Evolutionary conservation across 331 rosid genomes (phyloP), one percentile per base, ranked within the genome.

Genomic region (Cydonia oblonga): DNA sequence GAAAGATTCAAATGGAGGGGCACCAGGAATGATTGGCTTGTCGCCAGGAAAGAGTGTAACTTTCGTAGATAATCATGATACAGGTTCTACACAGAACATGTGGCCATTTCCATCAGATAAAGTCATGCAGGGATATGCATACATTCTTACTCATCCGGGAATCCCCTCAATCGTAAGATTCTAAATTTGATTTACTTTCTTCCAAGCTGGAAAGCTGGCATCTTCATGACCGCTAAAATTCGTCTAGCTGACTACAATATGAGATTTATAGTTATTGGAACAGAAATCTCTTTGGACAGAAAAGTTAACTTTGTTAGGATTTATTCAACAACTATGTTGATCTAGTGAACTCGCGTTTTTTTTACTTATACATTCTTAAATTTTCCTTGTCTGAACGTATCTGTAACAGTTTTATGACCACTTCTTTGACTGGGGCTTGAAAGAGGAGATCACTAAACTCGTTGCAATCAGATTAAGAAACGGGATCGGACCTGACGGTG

Each of bases 91-190:
- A 7, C 81, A 77, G 23, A 9, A 29, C 0, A 0, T 5, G 20
- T 72, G 72, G 65, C 76, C 72, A 54, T 77, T 77, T 44, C 76
- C 76, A 25, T 38, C 49, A 1, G 76, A 64, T 5, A 63, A 77
- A 62, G 76, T 70, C 51, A 77, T 70, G 66, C 81, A 69, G 18
- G 81, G 76, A 60, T 77, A 77, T 63, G 81, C 26, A 22, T 70
- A 77, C 81, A 70, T 70, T 62, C 76, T 77, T 28, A 77, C 76
- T 70, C 81, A 77, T 64, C 76, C 76, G 18, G 76, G 76, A 28
- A 28, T 28, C 29, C 29, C 29, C 29, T 28, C 29, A 28, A 28
- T 28, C 29, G 29, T 28, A 28, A 28, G 42, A 38, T 38, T 38
- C 42, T 38, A 9, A 38, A 38, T 38, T 38, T 38, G 42, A 38